Conservation (phyloP, 139 green algal species). For the Auxenochlorella pyrenoidosa region DNA sequence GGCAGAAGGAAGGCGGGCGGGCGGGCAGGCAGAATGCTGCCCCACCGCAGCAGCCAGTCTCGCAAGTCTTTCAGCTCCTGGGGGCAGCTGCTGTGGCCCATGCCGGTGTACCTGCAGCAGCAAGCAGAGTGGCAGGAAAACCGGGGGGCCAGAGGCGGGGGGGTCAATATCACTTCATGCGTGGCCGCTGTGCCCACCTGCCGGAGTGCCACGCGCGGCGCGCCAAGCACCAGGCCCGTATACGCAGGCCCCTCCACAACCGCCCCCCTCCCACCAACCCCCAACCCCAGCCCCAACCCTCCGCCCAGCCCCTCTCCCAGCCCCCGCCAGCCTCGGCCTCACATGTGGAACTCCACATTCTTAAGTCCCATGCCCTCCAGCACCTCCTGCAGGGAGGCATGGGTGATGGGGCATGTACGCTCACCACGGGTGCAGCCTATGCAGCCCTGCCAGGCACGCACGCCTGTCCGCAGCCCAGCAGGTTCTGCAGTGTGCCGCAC, state of each 20-base stretch:
- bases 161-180: no score
- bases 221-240: no score
- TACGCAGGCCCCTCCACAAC: no score
- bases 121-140: not conserved
- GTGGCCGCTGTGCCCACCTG: no score
- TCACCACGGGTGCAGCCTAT: no score
- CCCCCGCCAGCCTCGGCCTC: not conserved
- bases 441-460: no score
- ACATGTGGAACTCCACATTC: constrained; percentile 38
- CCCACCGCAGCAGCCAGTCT: constrained; percentile 38
- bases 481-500: no score
- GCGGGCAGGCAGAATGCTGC: not conserved
- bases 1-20: not conserved
- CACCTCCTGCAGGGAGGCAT: not conserved
- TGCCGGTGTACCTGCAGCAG: constrained; percentile 44
- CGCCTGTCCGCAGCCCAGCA: no score
- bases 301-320: not conserved
- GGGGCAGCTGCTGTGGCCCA: constrained; percentile 46
- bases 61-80: constrained; percentile 52
- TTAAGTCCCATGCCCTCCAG: constrained; percentile 21
- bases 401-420: no score
- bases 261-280: not conserved
- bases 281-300: not conserved
- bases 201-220: no score
- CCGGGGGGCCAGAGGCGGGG: no score